phyloP scores from a whole-genome alignment of 1,139 yeast species.

The Candida tetrigidarum region DNA sequence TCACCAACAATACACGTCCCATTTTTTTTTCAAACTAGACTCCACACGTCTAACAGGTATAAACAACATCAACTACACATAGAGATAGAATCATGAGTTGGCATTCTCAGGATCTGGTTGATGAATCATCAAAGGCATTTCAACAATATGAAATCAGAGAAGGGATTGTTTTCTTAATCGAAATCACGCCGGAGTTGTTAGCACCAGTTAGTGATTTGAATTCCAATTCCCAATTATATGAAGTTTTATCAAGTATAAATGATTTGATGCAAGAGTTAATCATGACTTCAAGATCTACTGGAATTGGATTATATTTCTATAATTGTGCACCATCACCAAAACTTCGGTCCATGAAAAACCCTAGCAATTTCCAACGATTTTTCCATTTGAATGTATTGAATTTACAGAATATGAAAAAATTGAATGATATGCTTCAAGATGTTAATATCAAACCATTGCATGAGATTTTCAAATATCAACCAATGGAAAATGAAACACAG shows the following conservation, averaged over 20 bases:
- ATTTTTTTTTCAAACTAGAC: too few species aligned
- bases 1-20: too few species aligned
- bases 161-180: constrained; percentile 66
- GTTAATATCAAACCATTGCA: constrained; percentile 19
- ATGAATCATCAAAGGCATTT: constrained; percentile 20
- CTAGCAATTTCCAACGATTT: constrained; percentile 26
- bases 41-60: not conserved
- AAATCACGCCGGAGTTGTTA: constrained; percentile 56
- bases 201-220: constrained; percentile 35
- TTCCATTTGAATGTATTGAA: constrained; percentile 42
- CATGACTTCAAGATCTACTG: constrained; percentile 63
- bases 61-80: not conserved
- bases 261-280: constrained; percentile 61
- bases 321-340: constrained; percentile 39
- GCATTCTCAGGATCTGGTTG: constrained; percentile 8
- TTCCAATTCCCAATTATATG: constrained; percentile 48
- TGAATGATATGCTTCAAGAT: constrained; percentile 39
- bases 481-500: constrained; percentile 20
- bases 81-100: constrained; percentile 8
- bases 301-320: constrained; percentile 67
- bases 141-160: constrained; percentile 59
- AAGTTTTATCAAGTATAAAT: constrained; percentile 56
- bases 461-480: constrained; percentile 21
- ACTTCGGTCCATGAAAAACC: constrained; percentile 12
- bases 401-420: constrained; percentile 42